Evolutionary conservation across 257 asterid species (phyloP), one percentile per base, ranked within the genome.

Genomic region (Perilla frutescens): DNA sequence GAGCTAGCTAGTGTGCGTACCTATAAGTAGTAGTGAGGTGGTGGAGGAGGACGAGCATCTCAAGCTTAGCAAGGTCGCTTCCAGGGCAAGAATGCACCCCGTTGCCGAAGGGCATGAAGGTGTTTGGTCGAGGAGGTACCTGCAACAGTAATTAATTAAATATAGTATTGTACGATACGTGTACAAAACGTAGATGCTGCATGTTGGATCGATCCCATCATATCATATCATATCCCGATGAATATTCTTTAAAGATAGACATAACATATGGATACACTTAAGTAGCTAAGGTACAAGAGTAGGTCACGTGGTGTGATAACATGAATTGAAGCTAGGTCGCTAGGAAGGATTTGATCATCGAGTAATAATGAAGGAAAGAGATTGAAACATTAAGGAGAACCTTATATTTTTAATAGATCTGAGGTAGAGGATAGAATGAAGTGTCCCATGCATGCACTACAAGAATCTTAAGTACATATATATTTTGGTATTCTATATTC

Each of bases 51-150:
- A 90, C 68, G 67, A 90, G 89, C 86, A 90, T 86, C 82, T 90
- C 93, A 40, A 90, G 93, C 82, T 86, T 87, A 7, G 96, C 96
- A 32, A 90, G 87, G 70, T 90, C 94, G 72, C 82, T 86, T 20
- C 96, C 96, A 2, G 93, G 96, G 74, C 96, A 90, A 34, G 96
- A 87, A 66, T 90, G 96, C 15, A 71, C 80, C 37, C 96, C 96
- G 55, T 82, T 88, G 10, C 96, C 94, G 51, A 90, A 90, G 20
- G 94, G 93, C 90, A 87, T 83, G 74, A 72, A 90, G 14, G 96
- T 90, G 77, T 87, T 80, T 12, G 90, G 86, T 50, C 72, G 83
- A 8, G 87, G 91, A 66, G 91, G 69, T 12, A 80, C 90, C 96
- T 90, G 82, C 81, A 77, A 8, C 62, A 14, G 9, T 11, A 4